Percentiles rank a stretch among this genome's conserved stretches.
Conservation (phyloP, 345 rosid genomes). For the Rhizophora mangle region DNA sequence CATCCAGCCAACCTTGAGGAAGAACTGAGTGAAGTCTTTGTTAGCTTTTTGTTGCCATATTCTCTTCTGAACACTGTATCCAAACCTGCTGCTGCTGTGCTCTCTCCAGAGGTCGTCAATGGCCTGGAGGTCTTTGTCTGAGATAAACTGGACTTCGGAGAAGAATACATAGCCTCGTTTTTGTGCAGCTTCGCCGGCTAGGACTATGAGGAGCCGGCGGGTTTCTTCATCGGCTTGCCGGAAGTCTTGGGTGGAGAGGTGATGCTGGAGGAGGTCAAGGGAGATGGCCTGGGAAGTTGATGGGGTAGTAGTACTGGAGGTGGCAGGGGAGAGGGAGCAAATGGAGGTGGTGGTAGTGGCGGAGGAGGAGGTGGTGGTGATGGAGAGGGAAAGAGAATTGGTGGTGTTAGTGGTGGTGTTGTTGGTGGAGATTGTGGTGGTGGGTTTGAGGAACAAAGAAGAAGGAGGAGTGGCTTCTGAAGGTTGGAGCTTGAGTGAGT, state of each 20-base stretch:
- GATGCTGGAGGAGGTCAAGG: conserved; percentile 61
- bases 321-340: conserved; percentile 23
- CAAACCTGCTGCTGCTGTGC: conserved; percentile 66
- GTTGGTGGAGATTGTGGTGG: conserved; percentile 15
- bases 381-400: conserved; percentile 19
- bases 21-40: conserved; percentile 70
- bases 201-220: conserved; percentile 69
- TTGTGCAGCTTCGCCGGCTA: conserved; percentile 70
- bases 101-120: conserved; percentile 74
- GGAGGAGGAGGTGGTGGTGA: conserved; percentile 23
- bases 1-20: conserved; percentile 91
- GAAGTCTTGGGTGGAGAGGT: conserved; percentile 60
- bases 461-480: conserved; percentile 22
- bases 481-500: conserved; percentile 21
- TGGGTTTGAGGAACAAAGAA: conserved; percentile 16
- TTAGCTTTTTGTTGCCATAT: conserved; percentile 52
- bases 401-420: conserved; percentile 32
- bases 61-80: conserved; percentile 75
- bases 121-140: conserved; percentile 51
- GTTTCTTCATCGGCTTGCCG: conserved; percentile 90
- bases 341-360: conserved; percentile 12
- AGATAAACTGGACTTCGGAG: conserved; percentile 82
- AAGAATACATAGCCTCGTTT: conserved; percentile 93
- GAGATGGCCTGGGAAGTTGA: conserved; percentile 42
- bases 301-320: conserved; percentile 24